Evolutionary conservation across 768 basidiomycete genomes (phyloP), one percentile per base, ranked within the genome.

Genomic region (Leccinum sublutescens): DNA sequence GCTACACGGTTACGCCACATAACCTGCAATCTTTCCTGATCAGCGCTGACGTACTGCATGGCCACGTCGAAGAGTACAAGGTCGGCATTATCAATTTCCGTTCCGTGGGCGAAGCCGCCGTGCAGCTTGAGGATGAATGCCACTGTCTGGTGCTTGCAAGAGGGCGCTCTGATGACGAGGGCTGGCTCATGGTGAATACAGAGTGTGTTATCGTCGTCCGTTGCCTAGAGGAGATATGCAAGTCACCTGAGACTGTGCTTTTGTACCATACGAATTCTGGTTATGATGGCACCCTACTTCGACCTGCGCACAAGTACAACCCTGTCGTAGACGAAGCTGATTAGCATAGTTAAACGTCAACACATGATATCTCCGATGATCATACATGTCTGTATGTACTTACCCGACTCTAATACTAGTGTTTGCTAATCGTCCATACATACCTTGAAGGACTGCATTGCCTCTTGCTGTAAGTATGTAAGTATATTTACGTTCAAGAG

Each of bases 161-260:
- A 14, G 38, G 40, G 47, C 62, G 45, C 29, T n/a, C 45, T 5
- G 62, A 29, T 27, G 62, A 64, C 19, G 47, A 47, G 40, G 62
- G 62, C 23, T 64, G 62, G 62, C n/a, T 40, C 23, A 33, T 59
- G 57, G 51, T 64, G 54, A 64, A 64, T 50, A 61, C 63, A 2
- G 63, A 64, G n/a, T 64, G 58, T 12, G 58, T 64, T 3, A 10
- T 64, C 19, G 63, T 60, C 9, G 58, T 56, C 11, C 58, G 55
- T 25, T 64, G 62, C 11, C 5, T 62, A 29, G 61, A 52, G 27
- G 54, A 49, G 29, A 49, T 62, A 48, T 27, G n/a, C 23, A 15
- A 48, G 51, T 10, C 19, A 5, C 47, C 50, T 1, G 54, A 62
- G 54, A 56, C n/a, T 8, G 60, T 62, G 23, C 50, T 52, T 25